Percentiles rank a stretch among this genome's conserved stretches.
Conservation (phyloP, 2,329 filamentous ascomycete genomes). For the Bipolaris bicolor region DNA sequence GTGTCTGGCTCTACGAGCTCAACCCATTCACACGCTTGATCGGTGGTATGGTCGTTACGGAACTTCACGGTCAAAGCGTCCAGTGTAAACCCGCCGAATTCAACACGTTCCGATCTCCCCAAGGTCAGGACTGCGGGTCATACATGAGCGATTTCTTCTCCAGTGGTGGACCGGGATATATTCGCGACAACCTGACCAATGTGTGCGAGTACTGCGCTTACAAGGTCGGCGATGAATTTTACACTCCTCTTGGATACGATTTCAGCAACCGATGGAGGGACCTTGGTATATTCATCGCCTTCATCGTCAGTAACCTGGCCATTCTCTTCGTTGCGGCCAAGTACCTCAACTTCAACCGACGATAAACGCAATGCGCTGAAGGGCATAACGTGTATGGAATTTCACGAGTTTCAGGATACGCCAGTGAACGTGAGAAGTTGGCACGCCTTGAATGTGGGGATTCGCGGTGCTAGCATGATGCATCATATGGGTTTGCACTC, state of each 20-base stretch:
- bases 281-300: slow-evolving; percentile 76
- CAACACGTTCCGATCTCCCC: slow-evolving; percentile 71
- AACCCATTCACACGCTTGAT: slow-evolving; percentile 85
- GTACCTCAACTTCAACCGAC: slow-evolving; percentile 55
- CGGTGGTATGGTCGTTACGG: slow-evolving; percentile 78
- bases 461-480: neutral
- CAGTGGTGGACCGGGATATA: slow-evolving; percentile 71
- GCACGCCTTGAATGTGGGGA: neutral
- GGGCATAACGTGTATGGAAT: neutral
- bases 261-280: slow-evolving; percentile 80
- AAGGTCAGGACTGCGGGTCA: slow-evolving; percentile 70
- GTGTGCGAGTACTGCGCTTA: slow-evolving; percentile 83
- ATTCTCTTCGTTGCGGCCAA: slow-evolving; percentile 64
- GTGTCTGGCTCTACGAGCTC: slow-evolving; percentile 80
- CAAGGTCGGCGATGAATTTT: slow-evolving; percentile 81
- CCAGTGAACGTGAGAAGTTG: neutral
- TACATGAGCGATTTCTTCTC: slow-evolving; percentile 78
- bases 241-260: slow-evolving; percentile 67
- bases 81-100: slow-evolving; percentile 66
- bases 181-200: slow-evolving; percentile 69
- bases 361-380: slow-evolving; percentile 21
- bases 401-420: neutral
- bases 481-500: neutral
- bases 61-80: slow-evolving; percentile 70
- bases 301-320: slow-evolving; percentile 77